Conservation (phyloP, 2,329 filamentous ascomycete genomes). For the Leptographium lundbergii region DNA sequence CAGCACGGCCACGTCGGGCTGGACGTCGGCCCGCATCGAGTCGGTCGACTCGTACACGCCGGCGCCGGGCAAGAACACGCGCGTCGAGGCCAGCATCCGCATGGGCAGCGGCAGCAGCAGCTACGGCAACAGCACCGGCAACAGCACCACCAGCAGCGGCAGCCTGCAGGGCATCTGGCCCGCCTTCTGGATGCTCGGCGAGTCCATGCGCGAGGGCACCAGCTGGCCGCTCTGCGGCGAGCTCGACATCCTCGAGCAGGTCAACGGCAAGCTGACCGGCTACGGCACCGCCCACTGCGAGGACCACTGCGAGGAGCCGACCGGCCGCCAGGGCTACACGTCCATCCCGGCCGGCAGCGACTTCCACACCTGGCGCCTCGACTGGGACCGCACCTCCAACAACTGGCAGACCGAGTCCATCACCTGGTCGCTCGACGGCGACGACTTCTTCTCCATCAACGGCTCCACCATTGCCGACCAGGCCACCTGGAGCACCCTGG, state of each 20-base stretch:
- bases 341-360: constrained; percentile 22
- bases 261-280: constrained; percentile 34
- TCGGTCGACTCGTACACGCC: constrained; percentile 34
- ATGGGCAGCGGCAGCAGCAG: constrained; percentile 25
- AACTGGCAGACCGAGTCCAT: constrained; percentile 34
- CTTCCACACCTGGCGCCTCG: constrained; percentile 36
- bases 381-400: constrained; percentile 30
- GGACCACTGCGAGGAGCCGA: constrained; percentile 39
- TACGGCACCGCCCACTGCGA: constrained; percentile 43
- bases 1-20: constrained; percentile 24
- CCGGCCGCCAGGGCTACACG: constrained; percentile 24
- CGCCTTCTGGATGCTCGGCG: constrained; percentile 45
- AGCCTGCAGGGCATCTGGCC: constrained; percentile 44
- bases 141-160: constrained; percentile 8
- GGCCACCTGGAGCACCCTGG: constrained; percentile 31
- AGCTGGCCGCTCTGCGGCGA: constrained; percentile 42
- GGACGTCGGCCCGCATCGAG: constrained; percentile 45
- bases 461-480: constrained; percentile 29
- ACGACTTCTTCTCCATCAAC: constrained; percentile 27
- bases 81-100: constrained; percentile 32
- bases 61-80: constrained; percentile 28
- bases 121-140: constrained; percentile 4
- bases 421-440: constrained; percentile 31
- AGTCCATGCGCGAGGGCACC: constrained; percentile 32
- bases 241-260: constrained; percentile 44